Evolutionary conservation across 306 rosid species (phyloP).

Genomic region (Prunus mira): DNA sequence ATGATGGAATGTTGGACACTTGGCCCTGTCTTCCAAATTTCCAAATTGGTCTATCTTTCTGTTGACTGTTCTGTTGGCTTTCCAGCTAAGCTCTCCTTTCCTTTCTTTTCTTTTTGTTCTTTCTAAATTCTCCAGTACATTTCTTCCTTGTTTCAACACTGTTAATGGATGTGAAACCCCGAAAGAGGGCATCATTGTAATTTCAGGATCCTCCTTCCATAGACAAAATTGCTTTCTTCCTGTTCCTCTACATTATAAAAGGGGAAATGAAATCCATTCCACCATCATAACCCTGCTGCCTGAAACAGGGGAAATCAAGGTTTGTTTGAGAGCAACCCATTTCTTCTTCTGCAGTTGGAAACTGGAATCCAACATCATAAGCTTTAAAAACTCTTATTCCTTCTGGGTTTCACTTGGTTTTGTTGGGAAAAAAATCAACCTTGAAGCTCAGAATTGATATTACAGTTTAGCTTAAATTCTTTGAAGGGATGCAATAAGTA

Average conservation of each 20-base stretch:
- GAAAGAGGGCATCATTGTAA: slow-evolving; percentile 34
- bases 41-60: slow-evolving; percentile 14
- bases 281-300: background rate
- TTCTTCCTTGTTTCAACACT: slow-evolving; percentile 15
- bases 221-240: background rate
- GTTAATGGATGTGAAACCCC: slow-evolving; percentile 25
- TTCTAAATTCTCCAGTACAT: slow-evolving; percentile 10
- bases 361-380: background rate
- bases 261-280: background rate
- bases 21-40: slow-evolving; percentile 24
- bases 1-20: slow-evolving; percentile 23
- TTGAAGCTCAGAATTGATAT: background rate
- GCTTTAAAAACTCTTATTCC: slow-evolving; percentile 15
- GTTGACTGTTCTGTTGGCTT: background rate
- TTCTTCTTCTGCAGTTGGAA: background rate
- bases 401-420: slow-evolving; percentile 20
- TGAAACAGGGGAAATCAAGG: slow-evolving; percentile 19
- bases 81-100: slow-evolving; percentile 24
- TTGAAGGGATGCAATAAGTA: background rate
- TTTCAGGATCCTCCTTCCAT: slow-evolving; percentile 15
- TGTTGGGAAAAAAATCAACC: background rate
- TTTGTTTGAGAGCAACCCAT: slow-evolving; percentile 16
- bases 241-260: slow-evolving; percentile 14
- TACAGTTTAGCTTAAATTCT: background rate
- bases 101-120: slow-evolving; percentile 3